These are phyloP conservation scores for Metschnikowia bowlesiae DNA, from an alignment of 805 yeast species.

Conservation along the genomic window DNA sequence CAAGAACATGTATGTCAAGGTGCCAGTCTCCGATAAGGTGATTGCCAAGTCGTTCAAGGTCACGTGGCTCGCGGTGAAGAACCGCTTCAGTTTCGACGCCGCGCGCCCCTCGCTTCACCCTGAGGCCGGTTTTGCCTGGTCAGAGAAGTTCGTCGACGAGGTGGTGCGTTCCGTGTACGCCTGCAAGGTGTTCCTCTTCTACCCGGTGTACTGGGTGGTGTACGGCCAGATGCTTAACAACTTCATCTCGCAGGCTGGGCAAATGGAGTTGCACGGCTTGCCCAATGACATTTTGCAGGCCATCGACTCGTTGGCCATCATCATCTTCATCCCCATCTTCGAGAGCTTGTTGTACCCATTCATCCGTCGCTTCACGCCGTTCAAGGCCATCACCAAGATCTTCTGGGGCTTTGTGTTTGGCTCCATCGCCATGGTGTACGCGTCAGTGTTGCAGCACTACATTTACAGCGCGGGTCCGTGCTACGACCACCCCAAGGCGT, in stretches of 20 bases:
- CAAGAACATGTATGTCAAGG: slow-evolving; percentile 49
- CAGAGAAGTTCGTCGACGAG: slow-evolving; percentile 70
- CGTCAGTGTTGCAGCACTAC: slow-evolving; percentile 68
- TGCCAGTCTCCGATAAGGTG: slow-evolving; percentile 59
- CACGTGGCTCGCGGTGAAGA: slow-evolving; percentile 40
- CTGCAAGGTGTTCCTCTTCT: slow-evolving; percentile 68
- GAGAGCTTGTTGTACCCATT: slow-evolving; percentile 52
- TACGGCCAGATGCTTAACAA: slow-evolving; percentile 69
- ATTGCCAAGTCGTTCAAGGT: slow-evolving; percentile 49
- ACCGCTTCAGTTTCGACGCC: slow-evolving; percentile 46
- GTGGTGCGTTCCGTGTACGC: slow-evolving; percentile 61
- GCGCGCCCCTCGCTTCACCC: slow-evolving; percentile 58
- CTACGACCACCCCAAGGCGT: slow-evolving; percentile 56
- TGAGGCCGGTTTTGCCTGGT: slow-evolving; percentile 50
- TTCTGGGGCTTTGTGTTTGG: slow-evolving; percentile 66
- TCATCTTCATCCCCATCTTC: slow-evolving; percentile 68
- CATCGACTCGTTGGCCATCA: slow-evolving; percentile 70
- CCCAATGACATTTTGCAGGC: slow-evolving; percentile 79
- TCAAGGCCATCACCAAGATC: slow-evolving; percentile 71
- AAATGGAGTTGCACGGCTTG: slow-evolving; percentile 69
- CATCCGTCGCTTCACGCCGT: slow-evolving; percentile 45
- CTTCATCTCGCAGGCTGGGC: slow-evolving; percentile 70
- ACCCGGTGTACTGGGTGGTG: slow-evolving; percentile 70
- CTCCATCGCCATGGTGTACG: slow-evolving; percentile 63
- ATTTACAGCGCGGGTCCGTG: slow-evolving; percentile 73